Percentiles rank a stretch among this genome's conserved stretches.
phyloP scores from a whole-genome alignment of 108 stramenopile genomes.

The Cyclotella kingstonii region DNA sequence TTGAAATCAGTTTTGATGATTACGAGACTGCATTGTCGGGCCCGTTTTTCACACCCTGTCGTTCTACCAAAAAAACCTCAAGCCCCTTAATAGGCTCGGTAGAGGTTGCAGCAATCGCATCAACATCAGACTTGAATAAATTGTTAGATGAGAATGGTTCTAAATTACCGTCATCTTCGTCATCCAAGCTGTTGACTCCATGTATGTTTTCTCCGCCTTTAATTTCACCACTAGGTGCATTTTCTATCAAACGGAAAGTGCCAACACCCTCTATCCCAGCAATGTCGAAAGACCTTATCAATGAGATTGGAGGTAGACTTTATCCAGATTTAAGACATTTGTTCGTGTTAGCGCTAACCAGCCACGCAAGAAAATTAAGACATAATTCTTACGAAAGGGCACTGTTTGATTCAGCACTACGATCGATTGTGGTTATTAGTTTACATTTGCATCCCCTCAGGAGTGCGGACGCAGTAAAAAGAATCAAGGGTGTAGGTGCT shows the following conservation, averaged over 20 bases:
- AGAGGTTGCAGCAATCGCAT: background rate
- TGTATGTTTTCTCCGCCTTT: constrained; percentile 28
- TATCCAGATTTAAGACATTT: constrained; percentile 46
- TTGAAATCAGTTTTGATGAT: constrained; percentile 13
- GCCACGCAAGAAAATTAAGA: constrained; percentile 33
- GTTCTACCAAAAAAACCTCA: constrained; percentile 8
- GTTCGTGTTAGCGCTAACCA: constrained; percentile 30
- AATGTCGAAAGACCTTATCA: constrained; percentile 28
- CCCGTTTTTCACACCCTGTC: constrained; percentile 18
- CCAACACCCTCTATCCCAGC: constrained; percentile 47
- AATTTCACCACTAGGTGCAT: constrained; percentile 36
- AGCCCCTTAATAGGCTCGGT: background rate
- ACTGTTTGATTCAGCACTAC: constrained; percentile 34
- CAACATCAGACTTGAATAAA: background rate
- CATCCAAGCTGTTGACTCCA: constrained; percentile 34
- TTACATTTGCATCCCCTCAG: constrained; percentile 39
- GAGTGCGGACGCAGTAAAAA: constrained; percentile 30
- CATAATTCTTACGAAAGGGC: constrained; percentile 38
- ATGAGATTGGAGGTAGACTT: constrained; percentile 48
- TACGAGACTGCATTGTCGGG: constrained; percentile 5
- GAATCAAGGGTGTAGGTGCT: constrained; percentile 40
- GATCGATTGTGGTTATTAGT: constrained; percentile 40
- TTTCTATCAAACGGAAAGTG: constrained; percentile 27
- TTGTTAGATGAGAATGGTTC: constrained; percentile 3
- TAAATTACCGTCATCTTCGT: constrained; percentile 1